Percentiles rank a stretch among this genome's conserved stretches.
These are phyloP conservation scores for Leucoagaricus sp. DNA, from an alignment of 1,284 basidiomycete genomes.

Conservation along the genomic window DNA sequence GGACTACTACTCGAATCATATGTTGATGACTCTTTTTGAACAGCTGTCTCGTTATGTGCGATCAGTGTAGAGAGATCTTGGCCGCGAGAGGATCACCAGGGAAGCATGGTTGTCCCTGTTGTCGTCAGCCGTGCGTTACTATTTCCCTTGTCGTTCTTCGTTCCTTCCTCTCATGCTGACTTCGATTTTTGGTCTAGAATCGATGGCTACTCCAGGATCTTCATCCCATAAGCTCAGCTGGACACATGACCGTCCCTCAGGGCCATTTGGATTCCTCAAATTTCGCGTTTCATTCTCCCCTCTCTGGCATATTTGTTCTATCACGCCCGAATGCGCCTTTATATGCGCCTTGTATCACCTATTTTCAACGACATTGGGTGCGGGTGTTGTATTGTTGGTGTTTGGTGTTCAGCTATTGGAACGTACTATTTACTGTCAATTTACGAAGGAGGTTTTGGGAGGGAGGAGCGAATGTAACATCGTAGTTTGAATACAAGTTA, in stretches of 20 bases:
- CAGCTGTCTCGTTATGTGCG: slow-evolving; percentile 73
- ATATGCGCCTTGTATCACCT: too few species aligned
- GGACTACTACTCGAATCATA: neutral
- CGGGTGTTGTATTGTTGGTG: too few species aligned
- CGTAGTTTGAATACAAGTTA: too few species aligned
- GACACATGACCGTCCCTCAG: neutral
- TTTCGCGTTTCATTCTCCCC: neutral
- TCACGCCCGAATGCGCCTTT: too few species aligned
- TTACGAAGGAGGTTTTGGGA: too few species aligned
- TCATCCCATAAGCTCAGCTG: slow-evolving; percentile 47
- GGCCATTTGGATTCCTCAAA: too few species aligned
- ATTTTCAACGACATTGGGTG: too few species aligned
- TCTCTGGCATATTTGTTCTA: too few species aligned
- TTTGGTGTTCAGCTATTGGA: too few species aligned
- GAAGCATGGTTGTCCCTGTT: slow-evolving; percentile 76
- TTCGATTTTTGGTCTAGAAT: slow-evolving; percentile 43
- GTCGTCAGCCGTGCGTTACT: slow-evolving; percentile 63
- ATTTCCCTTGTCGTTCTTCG: slow-evolving; percentile 2
- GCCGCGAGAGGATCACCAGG: slow-evolving; percentile 61
- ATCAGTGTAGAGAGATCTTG: slow-evolving; percentile 69
- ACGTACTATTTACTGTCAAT: too few species aligned
- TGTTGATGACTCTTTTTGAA: neutral
- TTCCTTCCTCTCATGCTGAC: neutral
- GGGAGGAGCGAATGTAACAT: too few species aligned
- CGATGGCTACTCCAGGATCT: slow-evolving; percentile 74